Percentiles rank a stretch among this genome's conserved stretches.
Evolutionary conservation across 2,329 filamentous ascomycete species (phyloP).

Genomic region (Colletotrichum paranaense): DNA sequence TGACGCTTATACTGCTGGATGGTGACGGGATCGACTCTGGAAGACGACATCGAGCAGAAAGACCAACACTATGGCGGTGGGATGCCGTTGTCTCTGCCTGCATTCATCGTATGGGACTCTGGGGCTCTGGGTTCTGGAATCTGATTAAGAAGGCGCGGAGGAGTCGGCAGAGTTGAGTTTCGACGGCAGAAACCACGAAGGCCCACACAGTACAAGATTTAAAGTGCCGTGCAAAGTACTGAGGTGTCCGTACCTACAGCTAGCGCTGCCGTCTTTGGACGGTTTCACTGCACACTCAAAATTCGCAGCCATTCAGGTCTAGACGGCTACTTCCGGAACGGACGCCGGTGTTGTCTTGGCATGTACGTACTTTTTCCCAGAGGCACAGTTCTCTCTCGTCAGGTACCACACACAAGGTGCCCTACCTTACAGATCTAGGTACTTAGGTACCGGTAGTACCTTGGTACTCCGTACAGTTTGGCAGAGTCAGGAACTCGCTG

Average conservation of each 20-base stretch:
- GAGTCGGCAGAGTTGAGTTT: constrained; percentile 1
- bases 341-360: neutral
- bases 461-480: too few species aligned
- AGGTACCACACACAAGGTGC: neutral
- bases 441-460: too few species aligned
- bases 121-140: constrained; percentile 3
- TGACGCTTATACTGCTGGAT: neutral
- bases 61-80: neutral
- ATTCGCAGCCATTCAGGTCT: neutral
- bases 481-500: too few species aligned
- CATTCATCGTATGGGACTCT: constrained; percentile 18
- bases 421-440: neutral
- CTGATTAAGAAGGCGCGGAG: constrained; percentile 10
- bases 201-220: neutral
- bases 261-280: constrained; percentile 15
- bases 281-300: constrained; percentile 21
- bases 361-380: neutral
- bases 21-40: neutral
- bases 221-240: too few species aligned
- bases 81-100: neutral
- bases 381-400: neutral
- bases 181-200: neutral
- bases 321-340: neutral
- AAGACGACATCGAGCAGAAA: neutral
- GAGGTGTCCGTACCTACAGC: neutral